phyloP scores from a whole-genome alignment of 2,329 filamentous ascomycete genomes.

The Colletotrichum scovillei region DNA sequence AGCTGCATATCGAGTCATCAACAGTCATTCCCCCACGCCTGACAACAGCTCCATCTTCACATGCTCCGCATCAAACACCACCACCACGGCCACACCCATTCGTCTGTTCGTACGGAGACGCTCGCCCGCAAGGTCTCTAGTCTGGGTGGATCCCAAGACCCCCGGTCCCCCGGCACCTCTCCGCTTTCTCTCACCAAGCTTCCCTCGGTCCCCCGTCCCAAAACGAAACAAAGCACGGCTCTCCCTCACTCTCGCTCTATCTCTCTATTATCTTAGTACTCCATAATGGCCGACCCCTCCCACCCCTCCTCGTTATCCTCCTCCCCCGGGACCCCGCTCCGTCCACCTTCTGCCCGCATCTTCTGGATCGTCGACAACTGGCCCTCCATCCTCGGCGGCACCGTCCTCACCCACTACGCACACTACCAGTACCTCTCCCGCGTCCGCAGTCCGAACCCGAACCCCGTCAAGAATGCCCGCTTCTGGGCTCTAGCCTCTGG shows the following conservation, averaged over 20 bases:
- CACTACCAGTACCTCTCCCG: constrained; percentile 37
- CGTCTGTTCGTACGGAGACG: too few relatives aligned
- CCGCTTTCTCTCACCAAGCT: background rate
- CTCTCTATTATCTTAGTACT: background rate
- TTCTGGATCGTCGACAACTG: constrained; percentile 37
- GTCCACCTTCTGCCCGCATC: constrained; percentile 23
- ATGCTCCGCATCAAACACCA: background rate
- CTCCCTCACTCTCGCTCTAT: too few relatives aligned
- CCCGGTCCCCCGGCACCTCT: background rate
- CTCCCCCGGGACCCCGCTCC: constrained; percentile 22
- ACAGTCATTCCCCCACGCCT: background rate
- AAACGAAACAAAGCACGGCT: background rate
- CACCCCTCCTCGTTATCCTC: background rate
- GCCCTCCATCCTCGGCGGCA: constrained; percentile 32
- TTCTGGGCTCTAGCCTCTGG: constrained; percentile 36
- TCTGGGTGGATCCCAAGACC: background rate
- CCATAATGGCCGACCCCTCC: background rate
- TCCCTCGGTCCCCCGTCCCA: background rate
- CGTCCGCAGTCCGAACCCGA: constrained; percentile 30
- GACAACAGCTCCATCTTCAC: background rate
- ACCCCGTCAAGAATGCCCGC: constrained; percentile 36
- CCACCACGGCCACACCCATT: too few relatives aligned
- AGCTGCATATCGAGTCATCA: background rate
- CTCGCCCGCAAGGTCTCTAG: background rate
- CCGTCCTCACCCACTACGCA: constrained; percentile 29